Base-by-base conservation (phyloP, 2,329 filamentous ascomycete genomes). In the Penicillium sp. region DNA sequence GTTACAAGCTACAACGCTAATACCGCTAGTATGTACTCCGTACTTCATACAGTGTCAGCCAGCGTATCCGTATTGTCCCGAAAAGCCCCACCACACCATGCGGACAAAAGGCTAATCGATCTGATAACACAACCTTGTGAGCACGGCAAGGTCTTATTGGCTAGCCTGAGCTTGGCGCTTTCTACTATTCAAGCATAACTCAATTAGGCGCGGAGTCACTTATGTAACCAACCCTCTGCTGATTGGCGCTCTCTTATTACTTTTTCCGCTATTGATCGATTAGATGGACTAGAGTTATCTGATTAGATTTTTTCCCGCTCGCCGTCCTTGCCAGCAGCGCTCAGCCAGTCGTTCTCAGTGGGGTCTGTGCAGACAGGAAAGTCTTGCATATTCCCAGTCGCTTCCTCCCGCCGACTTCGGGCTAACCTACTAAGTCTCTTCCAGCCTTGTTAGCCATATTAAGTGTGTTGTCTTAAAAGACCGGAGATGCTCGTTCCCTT, bases 221-320 rank as follows among this genome's bases (percentile, higher is more conserved):
- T 42, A 42, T 42, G 38, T 20, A 42, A 42, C n/a, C 6, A 3
- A 6, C n/a, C 8, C 14, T 9, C 38, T 5, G n/a, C 38, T 21
- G n/a, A 42, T 42, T 42, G 38, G 38, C 8, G 26, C 12, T 30
- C 12, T 2, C 12, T 30, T 30, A 8, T 26, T 9, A 24, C 21
- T 23, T 47, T 21, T 47, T 47, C 23, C 20, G 26, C 42, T 52
- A 46, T 46, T 52, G 50, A 52, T 52, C 33, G 50, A 52, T 52
- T 52, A 52, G 50, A 52, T 52, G 2, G 38, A 21, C 8, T 40
- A 5, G 35, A 40, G 35, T 40, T 20, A 42, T 42, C 38, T 42
- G 38, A 42, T 42, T 42, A 42, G 38, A 42, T 42, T 42, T 20
- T 21, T 21, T 21, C 5, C 7, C n/a, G 5, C 33, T 14, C 33